A percentile compares a stretch with the other conserved stretches of the same genome.
Conservation (phyloP, 176 grass and related monocot species). For the Aegilops bicornis region DNA sequence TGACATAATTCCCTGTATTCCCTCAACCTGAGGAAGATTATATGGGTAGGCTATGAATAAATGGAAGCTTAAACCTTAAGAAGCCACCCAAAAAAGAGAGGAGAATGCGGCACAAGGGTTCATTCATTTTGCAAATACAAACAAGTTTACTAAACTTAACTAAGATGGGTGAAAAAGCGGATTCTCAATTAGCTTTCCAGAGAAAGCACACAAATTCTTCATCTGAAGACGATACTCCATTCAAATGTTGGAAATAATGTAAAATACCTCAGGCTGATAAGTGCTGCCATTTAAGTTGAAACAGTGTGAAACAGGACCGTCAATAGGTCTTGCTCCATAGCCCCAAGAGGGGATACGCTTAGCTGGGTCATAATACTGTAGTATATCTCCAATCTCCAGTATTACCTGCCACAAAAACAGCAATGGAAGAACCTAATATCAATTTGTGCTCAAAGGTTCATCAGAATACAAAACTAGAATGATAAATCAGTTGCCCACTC, state of each 20-base stretch:
- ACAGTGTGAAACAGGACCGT: constrained; percentile 94
- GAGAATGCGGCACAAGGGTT: neutral
- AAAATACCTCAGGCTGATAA: constrained; percentile 75
- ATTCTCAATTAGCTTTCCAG: neutral
- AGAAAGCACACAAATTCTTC: constrained; percentile 1
- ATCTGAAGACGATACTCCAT: constrained; percentile 2
- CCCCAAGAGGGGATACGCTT: constrained; percentile 90
- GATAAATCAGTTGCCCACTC: constrained; percentile 57
- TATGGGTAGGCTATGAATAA: constrained; percentile 23
- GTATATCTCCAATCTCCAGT: constrained; percentile 87
- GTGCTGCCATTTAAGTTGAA: constrained; percentile 99
- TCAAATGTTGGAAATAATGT: constrained; percentile 12
- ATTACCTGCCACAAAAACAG: constrained; percentile 65
- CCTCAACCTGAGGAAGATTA: constrained; percentile 72
- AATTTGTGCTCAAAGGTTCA: constrained; percentile 25
- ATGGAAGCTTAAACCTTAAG: constrained; percentile 25
- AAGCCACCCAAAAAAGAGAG: constrained; percentile 2
- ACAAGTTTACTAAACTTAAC: constrained; percentile 7
- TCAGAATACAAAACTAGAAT: constrained; percentile 32
- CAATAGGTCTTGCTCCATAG: constrained; percentile 97
- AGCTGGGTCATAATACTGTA: constrained; percentile 83
- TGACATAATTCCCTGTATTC: constrained; percentile 99
- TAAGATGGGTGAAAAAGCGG: neutral
- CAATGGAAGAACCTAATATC: constrained; percentile 21
- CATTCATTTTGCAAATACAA: neutral